Conservation (phyloP, 1,284 basidiomycete genomes). For the Pseudozyma sp. region DNA sequence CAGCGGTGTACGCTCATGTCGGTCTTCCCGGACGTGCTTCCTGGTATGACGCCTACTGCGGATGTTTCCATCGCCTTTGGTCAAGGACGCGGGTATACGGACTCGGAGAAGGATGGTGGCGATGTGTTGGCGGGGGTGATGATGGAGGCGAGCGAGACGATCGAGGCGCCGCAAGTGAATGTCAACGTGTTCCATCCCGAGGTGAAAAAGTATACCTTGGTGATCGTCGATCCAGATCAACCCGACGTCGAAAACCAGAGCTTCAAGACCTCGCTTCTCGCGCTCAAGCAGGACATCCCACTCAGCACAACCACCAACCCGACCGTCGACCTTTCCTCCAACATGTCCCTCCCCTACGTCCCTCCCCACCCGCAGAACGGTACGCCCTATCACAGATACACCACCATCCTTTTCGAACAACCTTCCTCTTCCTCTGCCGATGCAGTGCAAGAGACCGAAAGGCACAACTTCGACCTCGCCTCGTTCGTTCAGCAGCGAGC, state of each 20-base stretch:
- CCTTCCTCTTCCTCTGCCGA: neutral
- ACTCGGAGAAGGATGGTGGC: slow-evolving; percentile 69
- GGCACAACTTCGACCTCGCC: slow-evolving; percentile 77
- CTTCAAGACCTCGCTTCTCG: slow-evolving; percentile 84
- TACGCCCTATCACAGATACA: slow-evolving; percentile 87
- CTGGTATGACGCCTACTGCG: slow-evolving; percentile 78
- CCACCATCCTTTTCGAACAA: slow-evolving; percentile 81
- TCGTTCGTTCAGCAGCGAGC: slow-evolving; percentile 75
- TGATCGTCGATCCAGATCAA: slow-evolving; percentile 90
- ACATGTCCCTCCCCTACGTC: slow-evolving; percentile 76
- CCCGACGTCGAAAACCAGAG: slow-evolving; percentile 77
- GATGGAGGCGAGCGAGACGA: slow-evolving; percentile 72
- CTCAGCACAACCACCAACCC: slow-evolving; percentile 20
- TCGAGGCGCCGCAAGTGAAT: slow-evolving; percentile 75
- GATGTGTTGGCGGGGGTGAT: slow-evolving; percentile 78
- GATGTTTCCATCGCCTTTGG: slow-evolving; percentile 78
- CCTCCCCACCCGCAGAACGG: slow-evolving; percentile 88
- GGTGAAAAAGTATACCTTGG: slow-evolving; percentile 83
- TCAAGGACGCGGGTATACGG: slow-evolving; percentile 65
- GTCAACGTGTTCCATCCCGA: slow-evolving; percentile 84
- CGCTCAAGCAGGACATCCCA: slow-evolving; percentile 77
- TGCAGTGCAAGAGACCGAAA: slow-evolving; percentile 55
- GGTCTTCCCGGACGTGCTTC: slow-evolving; percentile 86
- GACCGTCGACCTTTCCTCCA: slow-evolving; percentile 73
- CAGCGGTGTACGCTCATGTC: slow-evolving; percentile 89